These are phyloP conservation scores for Leccinum pachyderme DNA, from an alignment of 1,284 basidiomycete genomes.

Conservation along the genomic window DNA sequence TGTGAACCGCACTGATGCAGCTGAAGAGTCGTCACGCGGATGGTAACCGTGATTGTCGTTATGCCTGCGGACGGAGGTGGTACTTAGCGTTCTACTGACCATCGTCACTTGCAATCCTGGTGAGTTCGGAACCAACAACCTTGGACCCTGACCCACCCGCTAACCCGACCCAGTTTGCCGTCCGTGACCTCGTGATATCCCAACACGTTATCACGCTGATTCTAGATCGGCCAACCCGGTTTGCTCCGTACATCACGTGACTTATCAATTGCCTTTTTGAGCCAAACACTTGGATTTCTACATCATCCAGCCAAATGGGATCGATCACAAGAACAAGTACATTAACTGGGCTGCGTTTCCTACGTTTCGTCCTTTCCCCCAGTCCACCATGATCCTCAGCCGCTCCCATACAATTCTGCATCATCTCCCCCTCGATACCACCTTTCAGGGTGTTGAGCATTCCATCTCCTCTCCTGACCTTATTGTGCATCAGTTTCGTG, in stretches of 20 bases:
- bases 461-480: conserved; percentile 51
- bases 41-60: not conserved
- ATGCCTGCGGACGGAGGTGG: not conserved
- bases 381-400: conserved; percentile 26
- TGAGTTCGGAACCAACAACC: not conserved
- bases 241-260: conserved; percentile 26
- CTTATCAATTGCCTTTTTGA: conserved; percentile 27
- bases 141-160: not conserved
- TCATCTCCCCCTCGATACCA: conserved; percentile 56
- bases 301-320: conserved; percentile 18
- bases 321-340: conserved; percentile 25
- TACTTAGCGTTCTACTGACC: not conserved
- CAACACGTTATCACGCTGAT: conserved; percentile 11
- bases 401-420: conserved; percentile 35
- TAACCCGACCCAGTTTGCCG: conserved; percentile 10
- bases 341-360: not conserved
- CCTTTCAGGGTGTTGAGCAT: conserved; percentile 64
- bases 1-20: conserved; percentile 7
- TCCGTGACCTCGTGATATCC: conserved; percentile 8
- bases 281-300: conserved; percentile 24
- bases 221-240: conserved; percentile 12
- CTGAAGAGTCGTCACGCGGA: not conserved
- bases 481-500: conserved; percentile 67
- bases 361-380: conserved; percentile 1
- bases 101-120: not conserved